Evolutionary conservation across 495 filamentous ascomycete species (phyloP).

Genomic region (Penicillium cataractarum): DNA sequence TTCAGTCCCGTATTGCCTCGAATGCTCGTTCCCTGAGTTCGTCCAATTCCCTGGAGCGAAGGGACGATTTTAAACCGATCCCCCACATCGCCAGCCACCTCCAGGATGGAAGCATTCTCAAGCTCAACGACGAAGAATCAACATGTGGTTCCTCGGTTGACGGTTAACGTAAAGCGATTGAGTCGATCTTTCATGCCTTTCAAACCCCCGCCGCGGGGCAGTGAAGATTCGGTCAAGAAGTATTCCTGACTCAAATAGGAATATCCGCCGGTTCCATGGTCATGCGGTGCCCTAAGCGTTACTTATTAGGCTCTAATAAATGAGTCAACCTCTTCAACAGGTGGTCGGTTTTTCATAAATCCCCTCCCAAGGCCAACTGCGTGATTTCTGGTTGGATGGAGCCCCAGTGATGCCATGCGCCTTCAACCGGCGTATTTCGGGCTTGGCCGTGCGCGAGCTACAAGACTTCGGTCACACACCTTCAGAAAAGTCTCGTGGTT

Average conservation of each 20-base stretch:
- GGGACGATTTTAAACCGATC: constrained; percentile 5
- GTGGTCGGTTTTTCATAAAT: neutral
- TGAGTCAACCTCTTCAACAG: neutral
- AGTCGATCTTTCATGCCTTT: neutral
- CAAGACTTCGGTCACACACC: neutral
- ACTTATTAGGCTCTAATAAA: neutral
- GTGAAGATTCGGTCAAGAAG: constrained; percentile 1
- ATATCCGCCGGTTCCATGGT: constrained; percentile 5
- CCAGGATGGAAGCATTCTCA: neutral
- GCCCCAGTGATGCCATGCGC: neutral
- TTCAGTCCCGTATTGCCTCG: neutral
- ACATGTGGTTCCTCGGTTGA: constrained; percentile 19
- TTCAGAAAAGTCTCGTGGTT: neutral
- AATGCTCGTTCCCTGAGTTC: too few species aligned
- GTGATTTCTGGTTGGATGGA: neutral
- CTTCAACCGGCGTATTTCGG: constrained; percentile 1
- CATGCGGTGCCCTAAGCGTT: constrained; percentile 2
- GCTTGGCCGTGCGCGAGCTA: neutral
- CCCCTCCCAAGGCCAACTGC: neutral
- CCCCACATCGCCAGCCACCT: neutral
- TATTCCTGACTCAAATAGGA: constrained; percentile 8
- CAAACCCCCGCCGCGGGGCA: constrained; percentile 2
- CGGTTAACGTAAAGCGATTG: neutral
- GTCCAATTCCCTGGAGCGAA: neutral
- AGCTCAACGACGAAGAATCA: neutral